These are phyloP conservation scores for Pseudofabraea citricarpa DNA, from an alignment of 2,329 filamentous ascomycete species.

Conservation along the genomic window DNA sequence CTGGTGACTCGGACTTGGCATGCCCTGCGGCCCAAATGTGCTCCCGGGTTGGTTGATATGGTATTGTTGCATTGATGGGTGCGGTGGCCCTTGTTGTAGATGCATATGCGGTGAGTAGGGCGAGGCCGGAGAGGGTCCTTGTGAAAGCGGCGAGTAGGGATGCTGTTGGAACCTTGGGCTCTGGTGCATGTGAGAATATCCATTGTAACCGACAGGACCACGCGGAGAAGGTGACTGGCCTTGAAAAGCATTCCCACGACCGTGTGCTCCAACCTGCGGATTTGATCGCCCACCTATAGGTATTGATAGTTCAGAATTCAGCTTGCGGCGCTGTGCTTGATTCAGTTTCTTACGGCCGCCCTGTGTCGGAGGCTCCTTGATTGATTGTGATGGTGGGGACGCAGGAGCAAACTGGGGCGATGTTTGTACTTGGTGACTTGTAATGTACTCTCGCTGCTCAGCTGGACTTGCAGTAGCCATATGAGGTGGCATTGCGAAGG, in stretches of 20 bases:
- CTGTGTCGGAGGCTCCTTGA: background rate
- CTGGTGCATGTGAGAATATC: slow-evolving; percentile 25
- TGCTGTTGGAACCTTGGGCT: slow-evolving; percentile 20
- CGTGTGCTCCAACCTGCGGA: slow-evolving; percentile 26
- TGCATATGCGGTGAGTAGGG: slow-evolving; percentile 13
- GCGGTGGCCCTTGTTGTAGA: slow-evolving; percentile 19
- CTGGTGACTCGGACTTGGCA: slow-evolving; percentile 6
- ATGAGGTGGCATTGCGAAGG: slow-evolving; percentile 15
- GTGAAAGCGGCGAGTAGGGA: slow-evolving; percentile 11
- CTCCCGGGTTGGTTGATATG: slow-evolving; percentile 8
- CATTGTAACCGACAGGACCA: slow-evolving; percentile 6
- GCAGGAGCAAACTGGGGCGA: background rate
- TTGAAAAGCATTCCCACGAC: slow-evolving; percentile 25
- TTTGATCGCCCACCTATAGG: slow-evolving; percentile 42
- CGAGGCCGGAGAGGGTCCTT: slow-evolving; percentile 10
- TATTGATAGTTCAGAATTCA: slow-evolving; percentile 54
- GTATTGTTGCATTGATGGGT: slow-evolving; percentile 26
- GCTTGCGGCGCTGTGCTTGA: slow-evolving; percentile 58
- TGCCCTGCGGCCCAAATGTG: slow-evolving; percentile 9
- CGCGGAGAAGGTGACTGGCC: slow-evolving; percentile 16
- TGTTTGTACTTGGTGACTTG: slow-evolving; percentile 1
- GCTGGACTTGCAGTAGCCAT: slow-evolving; percentile 12
- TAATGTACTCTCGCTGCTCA: slow-evolving; percentile 18
- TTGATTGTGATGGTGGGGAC: slow-evolving; percentile 8
- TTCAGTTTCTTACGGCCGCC: slow-evolving; percentile 45